These are phyloP conservation scores for Calonectria hawksworthii DNA, from an alignment of 2,329 filamentous ascomycete genomes.

Conservation along the genomic window DNA sequence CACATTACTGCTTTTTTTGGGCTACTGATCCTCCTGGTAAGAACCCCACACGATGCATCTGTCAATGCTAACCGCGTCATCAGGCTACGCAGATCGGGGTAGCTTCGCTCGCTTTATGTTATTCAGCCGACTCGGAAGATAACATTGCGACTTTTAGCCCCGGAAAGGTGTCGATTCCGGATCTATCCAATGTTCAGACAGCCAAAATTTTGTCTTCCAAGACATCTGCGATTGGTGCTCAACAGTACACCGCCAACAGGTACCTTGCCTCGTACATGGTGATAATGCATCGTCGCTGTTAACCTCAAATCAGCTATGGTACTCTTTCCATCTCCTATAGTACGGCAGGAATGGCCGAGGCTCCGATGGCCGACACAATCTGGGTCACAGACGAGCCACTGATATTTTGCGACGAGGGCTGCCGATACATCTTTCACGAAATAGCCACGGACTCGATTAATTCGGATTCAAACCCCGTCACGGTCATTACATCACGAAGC, in stretches of 20 bases:
- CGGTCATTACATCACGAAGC: slow-evolving; percentile 36
- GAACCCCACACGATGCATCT: background rate
- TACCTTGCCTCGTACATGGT: slow-evolving; percentile 12
- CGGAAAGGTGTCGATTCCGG: slow-evolving; percentile 54
- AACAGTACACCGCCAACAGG: slow-evolving; percentile 60
- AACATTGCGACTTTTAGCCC: slow-evolving; percentile 47
- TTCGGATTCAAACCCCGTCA: slow-evolving; percentile 30
- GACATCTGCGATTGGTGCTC: slow-evolving; percentile 44
- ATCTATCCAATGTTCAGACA: slow-evolving; percentile 53
- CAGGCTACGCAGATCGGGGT: slow-evolving; percentile 59
- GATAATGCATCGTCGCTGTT: background rate
- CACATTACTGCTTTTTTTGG: slow-evolving; percentile 34
- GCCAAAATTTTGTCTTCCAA: slow-evolving; percentile 45
- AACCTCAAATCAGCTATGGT: slow-evolving; percentile 51
- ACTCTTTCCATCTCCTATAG: slow-evolving; percentile 51
- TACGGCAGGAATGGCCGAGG: slow-evolving; percentile 32
- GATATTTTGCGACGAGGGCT: slow-evolving; percentile 50
- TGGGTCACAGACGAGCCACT: slow-evolving; percentile 48
- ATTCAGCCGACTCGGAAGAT: slow-evolving; percentile 56
- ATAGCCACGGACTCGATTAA: slow-evolving; percentile 30
- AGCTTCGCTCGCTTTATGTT: slow-evolving; percentile 58
- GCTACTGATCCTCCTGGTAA: slow-evolving; percentile 34
- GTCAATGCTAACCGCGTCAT: background rate
- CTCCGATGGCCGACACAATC: slow-evolving; percentile 49
- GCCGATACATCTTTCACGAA: slow-evolving; percentile 57